Base-by-base conservation (phyloP, 2,329 filamentous ascomycete species). In the Paracamarosporium sp. region DNA sequence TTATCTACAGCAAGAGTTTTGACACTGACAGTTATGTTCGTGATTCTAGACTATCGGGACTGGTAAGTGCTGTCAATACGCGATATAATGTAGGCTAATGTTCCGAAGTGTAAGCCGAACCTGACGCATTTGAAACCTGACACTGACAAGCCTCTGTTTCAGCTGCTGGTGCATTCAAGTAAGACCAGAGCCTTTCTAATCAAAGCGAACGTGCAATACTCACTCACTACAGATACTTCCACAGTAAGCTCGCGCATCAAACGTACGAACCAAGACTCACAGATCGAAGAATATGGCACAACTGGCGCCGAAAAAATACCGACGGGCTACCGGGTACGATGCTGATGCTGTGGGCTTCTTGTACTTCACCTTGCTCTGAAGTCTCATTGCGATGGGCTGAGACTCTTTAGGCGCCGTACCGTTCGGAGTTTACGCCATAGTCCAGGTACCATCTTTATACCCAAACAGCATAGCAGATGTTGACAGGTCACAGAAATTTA, bases 341-440 rank as follows among this genome's bases (percentile, higher is more conserved):
- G 86, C 83, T 88, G 78, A 84, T 88, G 60, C 71, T 88, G 1
- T 89, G 86, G 86, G 85, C 83, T n/a, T 67, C 81, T 30, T 86
- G 85, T 82, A 70, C 62, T 46, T 20, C 40, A 17, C 46, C 35
- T 12, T n/a, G 8, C 17, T 15, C 7, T 20, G 17, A 5, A 31
- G 25, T 13, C 59, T 17, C 15, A 15, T 4, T 15, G 24, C 48
- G 15, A 17, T 4, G 28, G 27, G 25, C 62, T 68, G 40, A 65
- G 56, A 45, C 54, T 43, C 15, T n/a, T 5, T 50, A 74, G 73
- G 72, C 17, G 71, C 70, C 22, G 78, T 83, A 27, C 82, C 82
- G 2, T 83, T 84, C 66, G 82, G 83, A 17, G 79, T 81, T 20
- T 85, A 85, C 67, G 76, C 81, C 17, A 79, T 84, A 47, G 74